Evolutionary conservation across 2,329 filamentous ascomycete species (phyloP), one percentile per base, ranked within the genome.

Genomic region (Fusarium verrucosum): DNA sequence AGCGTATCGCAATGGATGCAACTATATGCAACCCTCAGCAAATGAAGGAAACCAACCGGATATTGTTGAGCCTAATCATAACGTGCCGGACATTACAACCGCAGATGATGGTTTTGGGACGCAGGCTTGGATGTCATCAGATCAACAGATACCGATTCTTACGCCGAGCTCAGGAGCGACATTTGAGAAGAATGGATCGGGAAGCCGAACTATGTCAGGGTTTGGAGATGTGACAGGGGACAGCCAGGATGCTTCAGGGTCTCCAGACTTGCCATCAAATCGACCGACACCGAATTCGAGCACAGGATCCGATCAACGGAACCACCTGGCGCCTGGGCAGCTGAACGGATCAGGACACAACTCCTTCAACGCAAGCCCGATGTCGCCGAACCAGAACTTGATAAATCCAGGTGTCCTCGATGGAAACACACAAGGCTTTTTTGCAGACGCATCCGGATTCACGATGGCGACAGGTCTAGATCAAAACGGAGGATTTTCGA

Each of bases 201-300:
- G 62, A 13, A 71, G 68, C 35, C 69, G 72, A 7, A 60, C 65
- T 5, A 52, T 77, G 47, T 72, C 69, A 32, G 74, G 78, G 19
- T 85, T 81, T 57, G 78, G 75, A 19, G 81, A 81, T n/a, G 74
- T 73, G 37, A 78, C 75, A 50, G 82, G 80, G n/a, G 75, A 77
- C 16, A 76, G 76, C 20, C 82, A 81, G 47, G 82, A 83, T 37
- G 71, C 81, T 52, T 82, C 81, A 1, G 77, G 75, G 5, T 85
- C 84, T 0, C 80, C 83, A 4, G 83, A 84, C 17, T 79, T 78
- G 8, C 76, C 76, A 43, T 87, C 85, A 4, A 85, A 80, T 59
- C 77, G 83, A n/a, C 84, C 81, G 20, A 88, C 86, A 11, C 86
- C 86, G 4, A 87, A 85, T 67, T 88, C 86, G 5, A 86, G 83